These are phyloP conservation scores for Theileria orientalis DNA, from an alignment of 169 alveolate species.

Conservation along the genomic window DNA sequence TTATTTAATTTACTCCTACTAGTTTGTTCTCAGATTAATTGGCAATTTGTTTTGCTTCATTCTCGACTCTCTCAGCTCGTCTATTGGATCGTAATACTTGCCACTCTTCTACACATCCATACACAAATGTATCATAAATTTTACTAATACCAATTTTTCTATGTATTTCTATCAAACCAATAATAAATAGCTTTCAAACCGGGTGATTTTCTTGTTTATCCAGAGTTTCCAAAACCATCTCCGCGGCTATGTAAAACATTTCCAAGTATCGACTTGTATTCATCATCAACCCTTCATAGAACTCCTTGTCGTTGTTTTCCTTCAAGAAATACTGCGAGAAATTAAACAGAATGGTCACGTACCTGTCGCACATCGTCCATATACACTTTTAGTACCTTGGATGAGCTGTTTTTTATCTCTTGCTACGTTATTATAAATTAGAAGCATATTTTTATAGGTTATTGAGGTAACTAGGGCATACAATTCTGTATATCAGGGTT, in stretches of 20 bases:
- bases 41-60: slow-evolving; percentile 83
- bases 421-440: slow-evolving; percentile 15
- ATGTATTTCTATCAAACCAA: no score
- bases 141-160: no score
- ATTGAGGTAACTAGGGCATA: no score
- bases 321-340: slow-evolving; percentile 54
- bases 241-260: slow-evolving; percentile 72
- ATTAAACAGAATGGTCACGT: not conserved
- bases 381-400: slow-evolving; percentile 31
- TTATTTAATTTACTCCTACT: slow-evolving; percentile 38
- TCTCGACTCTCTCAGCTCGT: slow-evolving; percentile 59
- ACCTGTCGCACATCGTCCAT: slow-evolving; percentile 65
- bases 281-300: slow-evolving; percentile 75
- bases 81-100: slow-evolving; percentile 13
- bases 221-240: slow-evolving; percentile 24
- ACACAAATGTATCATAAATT: slow-evolving; percentile 1
- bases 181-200: slow-evolving; percentile 22
- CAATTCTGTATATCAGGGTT: no score
- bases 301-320: slow-evolving; percentile 53
- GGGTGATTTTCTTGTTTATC: slow-evolving; percentile 19
- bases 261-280: slow-evolving; percentile 75
- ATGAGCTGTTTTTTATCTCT: slow-evolving; percentile 35
- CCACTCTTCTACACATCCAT: not conserved
- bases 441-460: not conserved
- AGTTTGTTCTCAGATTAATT: slow-evolving; percentile 44